Evolutionary conservation across 2,329 filamentous ascomycete genomes (phyloP).

Genomic region (Trichoderma atroviride): DNA sequence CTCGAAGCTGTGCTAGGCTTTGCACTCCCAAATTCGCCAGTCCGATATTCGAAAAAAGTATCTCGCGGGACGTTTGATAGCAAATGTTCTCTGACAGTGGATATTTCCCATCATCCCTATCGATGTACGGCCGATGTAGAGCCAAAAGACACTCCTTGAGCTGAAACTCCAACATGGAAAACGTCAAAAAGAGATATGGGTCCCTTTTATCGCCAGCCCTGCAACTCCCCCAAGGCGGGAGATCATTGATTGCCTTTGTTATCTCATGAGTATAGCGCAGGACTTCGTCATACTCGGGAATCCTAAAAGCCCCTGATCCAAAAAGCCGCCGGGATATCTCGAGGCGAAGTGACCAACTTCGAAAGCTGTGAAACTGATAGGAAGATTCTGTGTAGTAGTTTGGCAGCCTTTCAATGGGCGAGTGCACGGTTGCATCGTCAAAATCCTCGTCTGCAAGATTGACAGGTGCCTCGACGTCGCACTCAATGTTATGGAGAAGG

Average conservation of each 20-base stretch:
- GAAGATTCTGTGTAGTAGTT: constrained; percentile 2
- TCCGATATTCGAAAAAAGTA: not conserved
- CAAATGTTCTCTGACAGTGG: constrained; percentile 13
- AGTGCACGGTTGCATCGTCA: not conserved
- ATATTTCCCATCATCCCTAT: constrained; percentile 15
- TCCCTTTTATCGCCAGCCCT: not conserved
- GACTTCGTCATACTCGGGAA: constrained; percentile 7
- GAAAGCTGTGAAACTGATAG: constrained; percentile 13
- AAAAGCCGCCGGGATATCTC: constrained; percentile 18
- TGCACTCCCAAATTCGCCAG: not conserved
- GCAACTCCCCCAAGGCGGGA: not conserved
- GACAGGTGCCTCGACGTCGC: not conserved
- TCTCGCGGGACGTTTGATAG: constrained; percentile 17
- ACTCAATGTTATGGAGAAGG: constrained; percentile 15
- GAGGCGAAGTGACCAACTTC: constrained; percentile 14
- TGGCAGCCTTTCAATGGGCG: not conserved
- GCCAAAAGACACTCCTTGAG: constrained; percentile 13
- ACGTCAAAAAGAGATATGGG: not conserved
- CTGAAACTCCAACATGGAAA: constrained; percentile 5
- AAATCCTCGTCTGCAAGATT: constrained; percentile 16
- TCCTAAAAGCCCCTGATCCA: not conserved
- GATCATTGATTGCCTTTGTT: constrained; percentile 11
- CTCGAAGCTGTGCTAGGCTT: constrained; percentile 2
- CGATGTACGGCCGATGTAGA: constrained; percentile 1
- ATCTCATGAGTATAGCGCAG: constrained; percentile 19